Evolutionary conservation across 257 asterid species (phyloP).

Genomic region (Datura wrightii): DNA sequence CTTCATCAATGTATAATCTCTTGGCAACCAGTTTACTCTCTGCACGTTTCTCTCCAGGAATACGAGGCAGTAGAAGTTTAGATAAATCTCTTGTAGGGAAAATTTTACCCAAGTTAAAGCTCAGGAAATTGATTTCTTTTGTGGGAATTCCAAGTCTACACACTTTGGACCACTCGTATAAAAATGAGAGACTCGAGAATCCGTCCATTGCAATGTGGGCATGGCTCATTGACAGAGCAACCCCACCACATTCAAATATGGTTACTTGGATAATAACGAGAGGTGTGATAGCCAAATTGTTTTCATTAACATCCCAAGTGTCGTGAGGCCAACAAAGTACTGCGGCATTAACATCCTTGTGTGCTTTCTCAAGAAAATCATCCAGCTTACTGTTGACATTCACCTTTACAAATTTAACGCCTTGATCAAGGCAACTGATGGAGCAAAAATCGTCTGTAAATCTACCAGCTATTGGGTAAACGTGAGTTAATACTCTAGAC

Average conservation of each 20-base stretch:
- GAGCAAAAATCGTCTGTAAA: constrained; percentile 22
- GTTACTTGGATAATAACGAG: constrained; percentile 24
- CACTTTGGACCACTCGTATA: no score
- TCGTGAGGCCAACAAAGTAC: constrained; percentile 8
- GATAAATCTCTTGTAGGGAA: background rate
- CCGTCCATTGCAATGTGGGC: no score
- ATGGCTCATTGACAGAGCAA: no score
- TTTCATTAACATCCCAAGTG: background rate
- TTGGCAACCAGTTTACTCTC: background rate
- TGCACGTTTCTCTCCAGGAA: background rate
- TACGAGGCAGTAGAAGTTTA: background rate
- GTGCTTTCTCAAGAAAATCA: background rate
- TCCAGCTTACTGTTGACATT: background rate
- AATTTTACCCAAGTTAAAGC: no score
- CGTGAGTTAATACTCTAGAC: constrained; percentile 34
- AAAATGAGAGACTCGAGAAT: no score
- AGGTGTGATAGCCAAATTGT: constrained; percentile 4
- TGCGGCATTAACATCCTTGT: background rate
- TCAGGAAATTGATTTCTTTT: no score
- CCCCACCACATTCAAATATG: no score
- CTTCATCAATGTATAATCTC: background rate
- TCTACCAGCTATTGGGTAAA: constrained; percentile 45
- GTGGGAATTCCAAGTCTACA: no score
- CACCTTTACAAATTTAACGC: constrained; percentile 43
- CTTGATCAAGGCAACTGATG: constrained; percentile 48